Conservation (phyloP, 2,329 filamentous ascomycete genomes). For the Claviceps humidiphila region DNA sequence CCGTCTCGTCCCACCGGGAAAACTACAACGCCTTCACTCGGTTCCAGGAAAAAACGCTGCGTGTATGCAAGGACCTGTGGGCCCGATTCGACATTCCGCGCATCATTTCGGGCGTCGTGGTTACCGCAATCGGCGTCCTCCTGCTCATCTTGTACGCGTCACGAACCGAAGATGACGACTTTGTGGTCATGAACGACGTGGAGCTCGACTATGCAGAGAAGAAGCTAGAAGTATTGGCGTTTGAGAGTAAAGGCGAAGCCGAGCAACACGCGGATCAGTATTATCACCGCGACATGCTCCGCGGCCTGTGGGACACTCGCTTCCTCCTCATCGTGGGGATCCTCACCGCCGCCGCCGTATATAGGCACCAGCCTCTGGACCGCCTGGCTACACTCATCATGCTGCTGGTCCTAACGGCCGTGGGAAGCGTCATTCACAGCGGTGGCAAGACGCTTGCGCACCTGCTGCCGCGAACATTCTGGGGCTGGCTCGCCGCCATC, state of each 20-base stretch:
- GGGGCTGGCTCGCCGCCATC: slow-evolving; percentile 75
- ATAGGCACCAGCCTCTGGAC: slow-evolving; percentile 19
- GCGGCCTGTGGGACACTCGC: slow-evolving; percentile 22
- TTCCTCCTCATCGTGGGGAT: slow-evolving; percentile 19
- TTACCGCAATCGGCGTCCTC: slow-evolving; percentile 55
- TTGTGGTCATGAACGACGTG: slow-evolving; percentile 38
- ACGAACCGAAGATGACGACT: slow-evolving; percentile 40
- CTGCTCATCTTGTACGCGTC: slow-evolving; percentile 62
- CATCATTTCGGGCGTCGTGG: slow-evolving; percentile 67
- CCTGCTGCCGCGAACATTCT: slow-evolving; percentile 59
- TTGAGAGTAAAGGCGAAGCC: slow-evolving; percentile 18
- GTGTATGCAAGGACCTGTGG: slow-evolving; percentile 74
- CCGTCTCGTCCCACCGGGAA: slow-evolving; percentile 20
- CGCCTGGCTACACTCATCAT: slow-evolving; percentile 26
- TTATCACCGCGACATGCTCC: slow-evolving; percentile 20
- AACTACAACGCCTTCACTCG: slow-evolving; percentile 47
- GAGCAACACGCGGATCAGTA: slow-evolving; percentile 27
- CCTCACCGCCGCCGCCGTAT: slow-evolving; percentile 17
- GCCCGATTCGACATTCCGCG: slow-evolving; percentile 78
- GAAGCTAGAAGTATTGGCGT: slow-evolving; percentile 35
- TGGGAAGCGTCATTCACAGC: slow-evolving; percentile 28
- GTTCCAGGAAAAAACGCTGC: slow-evolving; percentile 69
- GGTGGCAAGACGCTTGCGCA: slow-evolving; percentile 31
- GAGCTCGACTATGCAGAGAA: slow-evolving; percentile 48
- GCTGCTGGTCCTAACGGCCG: slow-evolving; percentile 26